Evolutionary conservation across 1,139 yeast species (phyloP), one percentile per base, ranked within the genome.

Genomic region (Meyerozyma smithsonii): DNA sequence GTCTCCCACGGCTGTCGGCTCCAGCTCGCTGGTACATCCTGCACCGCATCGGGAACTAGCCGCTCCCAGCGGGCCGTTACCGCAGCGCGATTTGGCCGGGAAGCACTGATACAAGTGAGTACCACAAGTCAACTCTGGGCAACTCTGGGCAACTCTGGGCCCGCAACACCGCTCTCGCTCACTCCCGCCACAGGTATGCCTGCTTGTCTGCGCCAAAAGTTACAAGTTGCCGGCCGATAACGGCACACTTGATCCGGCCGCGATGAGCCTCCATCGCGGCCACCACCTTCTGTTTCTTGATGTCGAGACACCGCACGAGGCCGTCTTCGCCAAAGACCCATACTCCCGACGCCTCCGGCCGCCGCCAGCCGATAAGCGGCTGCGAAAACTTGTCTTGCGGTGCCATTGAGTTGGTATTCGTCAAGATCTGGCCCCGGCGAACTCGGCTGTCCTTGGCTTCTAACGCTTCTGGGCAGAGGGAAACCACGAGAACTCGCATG

Each of bases 241-340:
- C 62, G 36, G 75, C 56, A 17, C 74, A 59, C 48, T 81, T 81
- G 24, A 83, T 73, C 37, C 78, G 63, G 5, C 75, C 74, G 1
- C 62, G 61, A 48, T 69, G 74, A 5, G 54, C 62, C 46, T 59
- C 19, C 45, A 59, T 32, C 45, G 58, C 49, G 42, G 56, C 49
- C 42, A 54, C 48, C 46, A 62, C 39, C 46, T 58, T 18, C 58
- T 63, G 57, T 14, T 46, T 50, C 3, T 45, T 39, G 4, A 69
- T 42, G 52, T 81, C 84, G 8, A 81, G 49, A 0, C 87, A 92
- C 38, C 87, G 55, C 12, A 82, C 57, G 0, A 64, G 46, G 0
- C 94, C 95, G 49, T 80, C 87, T 49, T 84, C 94, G 7, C 88
- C 82, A 37, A 79, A 69, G 0, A 82, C 68, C 83, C 92, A 79